A percentile compares a stretch with the other conserved stretches of the same genome.
Conservation (phyloP, 1,284 basidiomycete genomes). For the Cutaneotrichosporon sp. region DNA sequence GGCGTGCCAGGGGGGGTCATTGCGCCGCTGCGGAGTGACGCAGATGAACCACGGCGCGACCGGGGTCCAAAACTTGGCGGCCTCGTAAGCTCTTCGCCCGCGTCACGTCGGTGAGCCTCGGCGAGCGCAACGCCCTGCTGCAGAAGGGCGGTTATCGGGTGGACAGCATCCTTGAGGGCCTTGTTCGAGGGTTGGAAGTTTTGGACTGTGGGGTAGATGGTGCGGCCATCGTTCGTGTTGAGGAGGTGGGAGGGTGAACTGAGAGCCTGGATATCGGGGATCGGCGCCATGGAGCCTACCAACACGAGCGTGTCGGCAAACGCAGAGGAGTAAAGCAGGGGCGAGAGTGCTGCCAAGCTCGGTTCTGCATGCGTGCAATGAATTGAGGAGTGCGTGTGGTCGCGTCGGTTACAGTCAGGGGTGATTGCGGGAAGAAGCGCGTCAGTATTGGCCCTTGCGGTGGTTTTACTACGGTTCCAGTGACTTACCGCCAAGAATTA, state of each 20-base stretch:
- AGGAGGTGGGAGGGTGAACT: slow-evolving; percentile 32
- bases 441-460: background rate
- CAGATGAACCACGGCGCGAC: slow-evolving; percentile 16
- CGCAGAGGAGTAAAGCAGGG: slow-evolving; percentile 30
- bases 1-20: slow-evolving; percentile 7
- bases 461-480: slow-evolving; percentile 2
- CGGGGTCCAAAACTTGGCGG: background rate
- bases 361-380: slow-evolving; percentile 15
- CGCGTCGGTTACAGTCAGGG: background rate
- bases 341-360: slow-evolving; percentile 25
- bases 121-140: slow-evolving; percentile 25
- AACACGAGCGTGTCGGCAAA: slow-evolving; percentile 35
- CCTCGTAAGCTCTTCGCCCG: background rate
- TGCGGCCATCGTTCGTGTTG: slow-evolving; percentile 12
- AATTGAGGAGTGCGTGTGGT: background rate
- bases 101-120: slow-evolving; percentile 17
- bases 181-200: slow-evolving; percentile 20
- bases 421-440: background rate
- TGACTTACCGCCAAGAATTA: slow-evolving; percentile 33
- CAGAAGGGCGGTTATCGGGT: slow-evolving; percentile 25
- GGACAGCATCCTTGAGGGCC: slow-evolving; percentile 6
- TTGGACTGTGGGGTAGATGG: slow-evolving; percentile 35
- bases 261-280: slow-evolving; percentile 33
- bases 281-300: slow-evolving; percentile 24
- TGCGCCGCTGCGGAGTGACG: slow-evolving; percentile 4